Evolutionary conservation across 768 basidiomycete species (phyloP).

Genomic region (Leccinum arenicola): DNA sequence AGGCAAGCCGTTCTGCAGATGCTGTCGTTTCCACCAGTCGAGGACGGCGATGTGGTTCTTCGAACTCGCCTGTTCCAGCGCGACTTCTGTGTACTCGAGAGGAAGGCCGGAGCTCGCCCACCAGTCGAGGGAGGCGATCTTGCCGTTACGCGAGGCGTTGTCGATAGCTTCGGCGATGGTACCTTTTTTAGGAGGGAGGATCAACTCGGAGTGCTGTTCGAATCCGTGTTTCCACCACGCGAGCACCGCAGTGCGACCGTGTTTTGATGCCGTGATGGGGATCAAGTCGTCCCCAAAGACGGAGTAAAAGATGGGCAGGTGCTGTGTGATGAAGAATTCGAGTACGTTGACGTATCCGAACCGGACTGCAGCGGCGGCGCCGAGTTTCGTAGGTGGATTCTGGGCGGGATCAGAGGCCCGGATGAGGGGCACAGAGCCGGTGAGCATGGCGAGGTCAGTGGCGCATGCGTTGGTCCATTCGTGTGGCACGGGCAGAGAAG

Average conservation of each 20-base stretch:
- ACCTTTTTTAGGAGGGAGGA: slow-evolving; percentile 51
- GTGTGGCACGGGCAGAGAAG: slow-evolving; percentile 58
- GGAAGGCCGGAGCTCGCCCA: slow-evolving; percentile 66
- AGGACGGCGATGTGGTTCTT: slow-evolving; percentile 75
- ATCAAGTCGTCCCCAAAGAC: slow-evolving; percentile 67
- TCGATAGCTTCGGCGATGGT: slow-evolving; percentile 72
- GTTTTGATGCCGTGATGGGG: slow-evolving; percentile 72
- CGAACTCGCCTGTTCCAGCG: slow-evolving; percentile 76
- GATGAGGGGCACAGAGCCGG: slow-evolving; percentile 57
- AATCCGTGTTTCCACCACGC: slow-evolving; percentile 78
- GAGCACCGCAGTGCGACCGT: slow-evolving; percentile 70
- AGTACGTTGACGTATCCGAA: slow-evolving; percentile 78
- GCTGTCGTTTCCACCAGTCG: slow-evolving; percentile 79
- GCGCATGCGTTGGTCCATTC: slow-evolving; percentile 71
- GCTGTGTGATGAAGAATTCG: slow-evolving; percentile 65
- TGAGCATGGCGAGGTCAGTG: slow-evolving; percentile 72
- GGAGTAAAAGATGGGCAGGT: slow-evolving; percentile 60
- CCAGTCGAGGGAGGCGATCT: slow-evolving; percentile 76
- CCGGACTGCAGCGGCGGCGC: slow-evolving; percentile 63
- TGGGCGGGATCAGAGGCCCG: slow-evolving; percentile 54
- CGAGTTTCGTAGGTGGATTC: slow-evolving; percentile 65
- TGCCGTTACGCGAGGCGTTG: slow-evolving; percentile 74
- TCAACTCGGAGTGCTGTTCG: slow-evolving; percentile 56
- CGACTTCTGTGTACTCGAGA: slow-evolving; percentile 75
- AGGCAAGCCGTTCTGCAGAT: slow-evolving; percentile 45